phyloP scores from a whole-genome alignment of 306 rosid species.

The Mimosa bimucronata region DNA sequence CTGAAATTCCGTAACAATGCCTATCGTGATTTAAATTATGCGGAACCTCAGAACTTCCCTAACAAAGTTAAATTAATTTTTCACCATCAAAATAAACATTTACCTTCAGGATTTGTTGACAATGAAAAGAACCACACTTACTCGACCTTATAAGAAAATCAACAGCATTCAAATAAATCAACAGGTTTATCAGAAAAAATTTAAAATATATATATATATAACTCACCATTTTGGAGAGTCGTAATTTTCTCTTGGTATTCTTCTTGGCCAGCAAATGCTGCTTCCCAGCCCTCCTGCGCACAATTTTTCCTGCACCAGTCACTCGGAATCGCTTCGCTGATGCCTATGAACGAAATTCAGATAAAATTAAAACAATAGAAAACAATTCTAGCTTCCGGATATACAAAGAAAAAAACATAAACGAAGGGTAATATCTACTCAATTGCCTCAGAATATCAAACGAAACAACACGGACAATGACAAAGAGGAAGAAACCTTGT shows the following conservation, averaged over 20 bases:
- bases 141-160: not conserved
- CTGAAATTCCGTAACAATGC: not conserved
- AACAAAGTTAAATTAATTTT: not conserved
- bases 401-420: not conserved
- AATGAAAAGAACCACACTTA: not conserved
- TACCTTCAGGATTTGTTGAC: not conserved
- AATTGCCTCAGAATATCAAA: not conserved
- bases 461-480: too few relatives aligned
- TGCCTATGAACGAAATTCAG: not conserved
- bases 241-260: slow-evolving; percentile 1
- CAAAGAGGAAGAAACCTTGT: not conserved
- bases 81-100: not conserved
- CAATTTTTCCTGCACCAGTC: slow-evolving; percentile 8
- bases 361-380: not conserved
- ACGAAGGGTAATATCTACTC: not conserved
- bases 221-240: slow-evolving; percentile 6
- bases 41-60: not conserved
- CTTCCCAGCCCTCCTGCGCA: slow-evolving; percentile 10
- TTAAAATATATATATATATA: not conserved
- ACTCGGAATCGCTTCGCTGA: slow-evolving; percentile 9
- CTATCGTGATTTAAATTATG: too few relatives aligned
- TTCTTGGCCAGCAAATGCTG: slow-evolving; percentile 14
- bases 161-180: not conserved
- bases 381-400: not conserved
- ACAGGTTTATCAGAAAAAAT: not conserved